These are phyloP conservation scores for Neospermospora avenae DNA, from an alignment of 2,329 filamentous ascomycete genomes.

Conservation along the genomic window DNA sequence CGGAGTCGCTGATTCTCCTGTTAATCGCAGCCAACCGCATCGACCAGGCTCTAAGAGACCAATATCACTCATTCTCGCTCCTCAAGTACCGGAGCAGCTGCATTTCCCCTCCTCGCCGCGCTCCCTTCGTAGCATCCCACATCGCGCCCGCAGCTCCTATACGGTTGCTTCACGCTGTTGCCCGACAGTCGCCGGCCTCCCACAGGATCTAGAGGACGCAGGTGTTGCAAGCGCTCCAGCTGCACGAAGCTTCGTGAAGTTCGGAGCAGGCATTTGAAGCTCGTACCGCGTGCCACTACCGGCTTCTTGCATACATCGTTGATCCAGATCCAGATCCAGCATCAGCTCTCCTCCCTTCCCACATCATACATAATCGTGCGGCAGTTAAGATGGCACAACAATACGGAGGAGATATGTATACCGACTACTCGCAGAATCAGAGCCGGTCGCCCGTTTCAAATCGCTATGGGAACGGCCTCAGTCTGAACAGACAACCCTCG, in stretches of 20 bases:
- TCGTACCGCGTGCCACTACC: conserved; percentile 32
- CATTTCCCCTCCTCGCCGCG: background rate
- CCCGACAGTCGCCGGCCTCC: conserved; percentile 7
- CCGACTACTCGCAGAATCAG: conserved; percentile 54
- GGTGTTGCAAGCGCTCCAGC: conserved; percentile 16
- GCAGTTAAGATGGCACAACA: conserved; percentile 46
- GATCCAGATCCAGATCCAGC: conserved; percentile 23
- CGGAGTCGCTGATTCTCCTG: background rate
- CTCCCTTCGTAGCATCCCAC: conserved; percentile 1
- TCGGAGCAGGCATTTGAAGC: conserved; percentile 28
- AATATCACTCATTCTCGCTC: background rate
- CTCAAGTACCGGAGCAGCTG: conserved; percentile 19
- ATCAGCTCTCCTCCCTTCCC: conserved; percentile 18
- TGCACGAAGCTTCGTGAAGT: conserved; percentile 25
- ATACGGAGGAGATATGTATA: conserved; percentile 66
- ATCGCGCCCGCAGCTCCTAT: conserved; percentile 4
- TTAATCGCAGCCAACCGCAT: conserved; percentile 4
- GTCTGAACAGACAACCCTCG: conserved; percentile 68
- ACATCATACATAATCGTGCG: conserved; percentile 8
- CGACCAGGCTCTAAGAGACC: background rate
- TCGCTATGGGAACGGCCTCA: conserved; percentile 60
- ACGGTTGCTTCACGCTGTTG: conserved; percentile 14
- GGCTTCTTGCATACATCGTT: conserved; percentile 34
- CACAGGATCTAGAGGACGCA: conserved; percentile 13
- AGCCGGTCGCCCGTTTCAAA: conserved; percentile 74